Conservation (phyloP, 2,329 filamentous ascomycete genomes). For the Calcarisporium arbuscula region DNA sequence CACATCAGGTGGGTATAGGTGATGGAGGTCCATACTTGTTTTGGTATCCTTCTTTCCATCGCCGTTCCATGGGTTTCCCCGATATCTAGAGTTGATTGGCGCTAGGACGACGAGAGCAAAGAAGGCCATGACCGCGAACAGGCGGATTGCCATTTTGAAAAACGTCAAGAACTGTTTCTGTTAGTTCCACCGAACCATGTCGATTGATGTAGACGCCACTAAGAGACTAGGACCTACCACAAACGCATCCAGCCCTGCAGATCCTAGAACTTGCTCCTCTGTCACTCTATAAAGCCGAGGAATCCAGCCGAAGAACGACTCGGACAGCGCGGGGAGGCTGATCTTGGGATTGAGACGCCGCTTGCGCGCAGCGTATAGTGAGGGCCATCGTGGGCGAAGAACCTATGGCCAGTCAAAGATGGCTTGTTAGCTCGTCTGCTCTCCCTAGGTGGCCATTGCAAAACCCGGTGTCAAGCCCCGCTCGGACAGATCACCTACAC, state of each 20-base stretch:
- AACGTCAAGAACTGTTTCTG: slow-evolving; percentile 70
- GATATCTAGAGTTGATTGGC: slow-evolving; percentile 72
- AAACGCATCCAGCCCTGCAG: slow-evolving; percentile 89
- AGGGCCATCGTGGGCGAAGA: slow-evolving; percentile 84
- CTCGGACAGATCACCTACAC: slow-evolving; percentile 42
- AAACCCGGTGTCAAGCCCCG: slow-evolving; percentile 1
- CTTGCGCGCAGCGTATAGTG: slow-evolving; percentile 84
- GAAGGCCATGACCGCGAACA: slow-evolving; percentile 72
- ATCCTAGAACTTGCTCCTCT: slow-evolving; percentile 82
- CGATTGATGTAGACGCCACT: not conserved
- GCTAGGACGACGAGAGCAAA: slow-evolving; percentile 76
- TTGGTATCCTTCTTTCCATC: slow-evolving; percentile 4
- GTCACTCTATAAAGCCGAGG: slow-evolving; percentile 75
- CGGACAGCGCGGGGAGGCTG: slow-evolving; percentile 70
- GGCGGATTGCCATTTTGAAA: slow-evolving; percentile 89
- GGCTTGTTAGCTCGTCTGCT: not conserved
- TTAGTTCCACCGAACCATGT: slow-evolving; percentile 1
- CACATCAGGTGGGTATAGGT: slow-evolving; percentile 4
- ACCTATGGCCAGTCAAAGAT: slow-evolving; percentile 41
- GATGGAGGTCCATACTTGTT: slow-evolving; percentile 1
- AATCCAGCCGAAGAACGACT: slow-evolving; percentile 90
- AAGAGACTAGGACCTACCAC: slow-evolving; percentile 70
- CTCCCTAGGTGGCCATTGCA: not conserved
- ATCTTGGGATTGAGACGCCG: slow-evolving; percentile 56
- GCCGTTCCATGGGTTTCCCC: slow-evolving; percentile 3